Evolutionary conservation across 805 yeast genomes (phyloP), one percentile per base, ranked within the genome.

Genomic region (Cyberlindnera lachancei): DNA sequence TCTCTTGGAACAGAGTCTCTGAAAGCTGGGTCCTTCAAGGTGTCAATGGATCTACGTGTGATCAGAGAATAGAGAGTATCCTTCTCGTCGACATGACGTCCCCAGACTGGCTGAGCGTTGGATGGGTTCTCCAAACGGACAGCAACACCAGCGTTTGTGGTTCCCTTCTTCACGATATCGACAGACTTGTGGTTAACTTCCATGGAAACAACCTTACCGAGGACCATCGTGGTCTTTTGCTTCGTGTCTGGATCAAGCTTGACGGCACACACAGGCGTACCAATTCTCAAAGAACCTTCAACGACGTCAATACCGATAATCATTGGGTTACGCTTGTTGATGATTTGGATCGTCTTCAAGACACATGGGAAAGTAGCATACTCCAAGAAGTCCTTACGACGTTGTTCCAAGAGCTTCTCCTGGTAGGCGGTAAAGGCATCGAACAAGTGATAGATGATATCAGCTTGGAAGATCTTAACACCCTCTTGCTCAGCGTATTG

Each of bases 251-350:
- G 95, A 55, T 90, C 96, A 26, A 68, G 64, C 59, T 86, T 87
- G 28, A 92, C 96, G 18, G 90, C 87, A 66, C 95, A 81, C 38
- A 92, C 85, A 41, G 99, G 98, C 6, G 98, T 88, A 37, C 98
- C 98, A 26, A 83, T 60, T 41, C 88, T 75, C 26, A 92, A 71
- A 29, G 81, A 68, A 52, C 99, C 99, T 56, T 92, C 97, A 27
- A 74, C 59, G 38, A 92, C 95, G 56, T 92, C 99, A 37, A 92
- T 97, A 76, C 99, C 99, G 54, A 92, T 84, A 55, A 92, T 88
- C 97, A 92, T 92, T 41, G 99, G 99, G 59, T 88, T 86, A 64
- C 98, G 84, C 68, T 90, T 90, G 78, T 92, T 92, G 60, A 92
- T 92, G 55, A 92, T 85, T 67, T 92, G 97, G 46, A 92, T 61